phyloP scores from a whole-genome alignment of 306 rosid species.

The Acacia acuminata region DNA sequence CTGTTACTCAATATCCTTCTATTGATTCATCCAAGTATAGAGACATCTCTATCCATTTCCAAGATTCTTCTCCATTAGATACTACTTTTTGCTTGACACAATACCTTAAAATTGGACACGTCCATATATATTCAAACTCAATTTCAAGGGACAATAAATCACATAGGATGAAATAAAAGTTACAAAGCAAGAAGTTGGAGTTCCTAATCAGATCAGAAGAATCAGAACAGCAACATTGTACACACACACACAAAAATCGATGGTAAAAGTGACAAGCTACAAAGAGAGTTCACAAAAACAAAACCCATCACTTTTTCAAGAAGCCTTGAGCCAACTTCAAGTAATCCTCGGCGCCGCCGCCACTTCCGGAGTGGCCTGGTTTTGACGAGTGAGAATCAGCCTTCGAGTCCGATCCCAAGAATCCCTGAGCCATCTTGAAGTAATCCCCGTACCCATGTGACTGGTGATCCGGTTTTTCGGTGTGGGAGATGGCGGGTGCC shows the following conservation, averaged over 20 bases:
- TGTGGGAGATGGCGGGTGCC: background rate
- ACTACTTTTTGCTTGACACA: background rate
- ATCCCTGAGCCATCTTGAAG: slow-evolving; percentile 4
- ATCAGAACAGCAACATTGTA: background rate
- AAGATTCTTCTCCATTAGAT: background rate
- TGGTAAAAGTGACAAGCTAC: background rate
- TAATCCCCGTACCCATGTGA: background rate
- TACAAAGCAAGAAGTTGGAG: background rate
- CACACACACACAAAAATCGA: background rate
- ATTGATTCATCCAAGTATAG: background rate
- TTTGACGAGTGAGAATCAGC: background rate
- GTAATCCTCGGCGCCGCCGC: background rate
- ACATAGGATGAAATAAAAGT: background rate
- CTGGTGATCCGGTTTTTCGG: background rate
- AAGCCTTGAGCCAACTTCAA: slow-evolving; percentile 6
- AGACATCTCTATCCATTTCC: background rate
- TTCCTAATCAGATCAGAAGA: background rate
- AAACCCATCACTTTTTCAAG: slow-evolving; percentile 8
- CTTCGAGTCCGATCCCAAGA: background rate
- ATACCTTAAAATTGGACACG: no score
- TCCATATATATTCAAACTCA: no score
- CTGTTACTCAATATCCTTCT: background rate
- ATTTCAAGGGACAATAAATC: background rate
- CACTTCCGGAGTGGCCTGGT: background rate
- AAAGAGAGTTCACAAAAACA: background rate